A percentile compares a stretch with the other conserved stretches of the same genome.
phyloP scores from a whole-genome alignment of 2,329 filamentous ascomycete genomes.

The Cercospora sp. region DNA sequence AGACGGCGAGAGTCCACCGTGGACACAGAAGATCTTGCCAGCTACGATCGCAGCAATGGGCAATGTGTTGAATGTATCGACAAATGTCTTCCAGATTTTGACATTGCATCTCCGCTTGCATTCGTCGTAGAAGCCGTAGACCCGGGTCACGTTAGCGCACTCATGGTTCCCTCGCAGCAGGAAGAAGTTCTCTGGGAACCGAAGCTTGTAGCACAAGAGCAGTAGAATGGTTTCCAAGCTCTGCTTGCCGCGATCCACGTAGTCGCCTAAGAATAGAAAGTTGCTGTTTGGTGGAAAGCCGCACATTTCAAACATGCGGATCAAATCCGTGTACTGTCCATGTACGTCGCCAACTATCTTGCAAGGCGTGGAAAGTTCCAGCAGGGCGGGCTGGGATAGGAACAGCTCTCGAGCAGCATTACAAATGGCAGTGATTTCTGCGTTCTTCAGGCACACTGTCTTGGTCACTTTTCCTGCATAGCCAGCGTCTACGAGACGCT shows the following conservation, averaged over 20 bases:
- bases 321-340: conserved; percentile 92
- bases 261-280: conserved; percentile 92
- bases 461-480: conserved; percentile 98
- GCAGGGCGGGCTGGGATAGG: conserved; percentile 82
- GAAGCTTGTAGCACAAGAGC: conserved; percentile 93
- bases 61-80: conserved; percentile 93
- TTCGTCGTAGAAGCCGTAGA: conserved; percentile 98
- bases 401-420: conserved; percentile 85
- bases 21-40: conserved; percentile 96
- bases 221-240: conserved; percentile 92
- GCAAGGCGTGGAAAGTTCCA: conserved; percentile 91
- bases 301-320: conserved; percentile 98
- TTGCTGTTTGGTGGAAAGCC: conserved; percentile 91
- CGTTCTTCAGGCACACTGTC: conserved; percentile 94
- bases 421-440: conserved; percentile 93
- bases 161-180: conserved; percentile 92
- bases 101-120: conserved; percentile 96
- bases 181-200: conserved; percentile 97
- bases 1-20: conserved; percentile 89
- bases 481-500: conserved; percentile 86
- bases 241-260: conserved; percentile 95
- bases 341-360: conserved; percentile 98
- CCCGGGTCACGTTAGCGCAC: conserved; percentile 91
- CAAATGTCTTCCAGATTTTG: conserved; percentile 97
- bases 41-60: conserved; percentile 96